A percentile compares a stretch with the other conserved stretches of the same genome.
phyloP scores from a whole-genome alignment of 371 early-diverging fungal genomes.

The Sporodiniella umbellata region DNA sequence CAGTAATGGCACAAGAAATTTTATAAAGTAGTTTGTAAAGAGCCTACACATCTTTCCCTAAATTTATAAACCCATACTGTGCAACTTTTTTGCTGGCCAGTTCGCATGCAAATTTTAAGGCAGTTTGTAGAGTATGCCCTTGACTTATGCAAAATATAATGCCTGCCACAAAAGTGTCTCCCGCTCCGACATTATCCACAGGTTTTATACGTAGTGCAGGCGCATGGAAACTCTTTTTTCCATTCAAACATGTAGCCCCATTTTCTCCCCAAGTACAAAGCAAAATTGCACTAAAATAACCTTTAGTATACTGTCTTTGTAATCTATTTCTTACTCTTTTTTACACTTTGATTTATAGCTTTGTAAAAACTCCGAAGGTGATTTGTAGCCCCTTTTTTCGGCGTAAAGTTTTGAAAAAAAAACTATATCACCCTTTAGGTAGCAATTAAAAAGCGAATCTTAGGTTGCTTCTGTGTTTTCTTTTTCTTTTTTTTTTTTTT shows the following conservation, averaged over 20 bases:
- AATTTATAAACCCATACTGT: constrained; percentile 49
- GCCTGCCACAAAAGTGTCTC: constrained; percentile 73
- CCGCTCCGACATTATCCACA: constrained; percentile 64
- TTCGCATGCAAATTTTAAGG: constrained; percentile 50
- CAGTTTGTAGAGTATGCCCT: constrained; percentile 9
- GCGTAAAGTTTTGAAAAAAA: constrained; percentile 70
- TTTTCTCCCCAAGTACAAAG: constrained; percentile 62
- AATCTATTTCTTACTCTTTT: constrained; percentile 4
- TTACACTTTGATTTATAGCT: constrained; percentile 11
- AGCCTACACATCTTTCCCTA: too few relatives aligned
- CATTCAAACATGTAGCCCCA: constrained; percentile 52
- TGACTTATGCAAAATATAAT: constrained; percentile 39
- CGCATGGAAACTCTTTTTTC: constrained; percentile 16
- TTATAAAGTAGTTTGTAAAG: too few relatives aligned
- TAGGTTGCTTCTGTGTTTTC: not conserved
- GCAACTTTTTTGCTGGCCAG: constrained; percentile 62
- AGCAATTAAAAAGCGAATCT: not conserved
- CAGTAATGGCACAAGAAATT: too few relatives aligned
- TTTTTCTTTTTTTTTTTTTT: too few relatives aligned
- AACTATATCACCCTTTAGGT: constrained; percentile 59
- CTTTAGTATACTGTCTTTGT: not conserved
- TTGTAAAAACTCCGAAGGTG: constrained; percentile 12
- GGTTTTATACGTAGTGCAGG: constrained; percentile 17
- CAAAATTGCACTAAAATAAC: constrained; percentile 38
- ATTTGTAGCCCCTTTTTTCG: constrained; percentile 54